Conservation (phyloP, 306 rosid genomes). For the Cucurbita ficifolia region DNA sequence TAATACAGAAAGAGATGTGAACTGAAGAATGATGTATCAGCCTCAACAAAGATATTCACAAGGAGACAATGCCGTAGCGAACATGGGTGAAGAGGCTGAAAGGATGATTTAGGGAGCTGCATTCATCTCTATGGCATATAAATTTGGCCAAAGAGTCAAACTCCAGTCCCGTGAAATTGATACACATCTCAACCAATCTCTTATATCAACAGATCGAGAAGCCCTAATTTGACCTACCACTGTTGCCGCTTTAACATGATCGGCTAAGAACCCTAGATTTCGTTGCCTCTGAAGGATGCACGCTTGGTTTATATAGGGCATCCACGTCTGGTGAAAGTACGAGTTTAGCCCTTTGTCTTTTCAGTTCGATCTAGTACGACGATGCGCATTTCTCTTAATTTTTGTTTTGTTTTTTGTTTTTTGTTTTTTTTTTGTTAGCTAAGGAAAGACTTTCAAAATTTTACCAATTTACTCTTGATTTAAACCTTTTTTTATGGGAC, state of each 20-base stretch:
- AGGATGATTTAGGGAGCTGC: conserved; percentile 48
- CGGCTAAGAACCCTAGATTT: background rate
- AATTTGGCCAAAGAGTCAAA: conserved; percentile 69
- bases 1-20: background rate
- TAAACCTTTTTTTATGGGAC: too few species aligned
- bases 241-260: background rate
- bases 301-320: background rate
- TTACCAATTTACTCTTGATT: too few species aligned
- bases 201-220: background rate
- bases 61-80: background rate
- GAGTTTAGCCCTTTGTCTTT: background rate
- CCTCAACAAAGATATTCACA: conserved; percentile 22
- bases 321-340: background rate
- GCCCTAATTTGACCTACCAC: background rate
- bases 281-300: rapidly evolving
- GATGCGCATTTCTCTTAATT: background rate
- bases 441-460: too few species aligned
- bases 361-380: background rate
- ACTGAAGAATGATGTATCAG: conserved; percentile 6
- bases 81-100: conserved; percentile 19
- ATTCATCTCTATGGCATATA: conserved; percentile 73
- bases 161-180: conserved; percentile 49
- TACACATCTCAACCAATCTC: too few species aligned
- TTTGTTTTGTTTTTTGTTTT: too few species aligned
- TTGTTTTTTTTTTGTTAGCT: too few species aligned